phyloP scores from a whole-genome alignment of 2,329 filamentous ascomycete genomes.

The Sarocladiaceae sp. region DNA sequence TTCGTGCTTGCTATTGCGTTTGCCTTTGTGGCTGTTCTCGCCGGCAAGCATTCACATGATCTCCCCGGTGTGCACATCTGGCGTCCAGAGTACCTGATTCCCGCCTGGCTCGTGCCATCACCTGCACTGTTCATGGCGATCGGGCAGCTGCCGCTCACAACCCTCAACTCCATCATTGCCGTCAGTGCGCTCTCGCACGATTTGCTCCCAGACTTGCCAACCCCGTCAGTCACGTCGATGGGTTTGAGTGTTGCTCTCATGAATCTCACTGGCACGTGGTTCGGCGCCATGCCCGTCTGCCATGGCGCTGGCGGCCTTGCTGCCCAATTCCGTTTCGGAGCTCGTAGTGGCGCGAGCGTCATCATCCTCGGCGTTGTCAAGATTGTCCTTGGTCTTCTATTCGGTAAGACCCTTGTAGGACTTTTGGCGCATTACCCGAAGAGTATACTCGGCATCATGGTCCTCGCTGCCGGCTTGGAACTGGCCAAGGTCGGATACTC shows the following conservation, averaged over 20 bases:
- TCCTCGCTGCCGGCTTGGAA: slow-evolving; percentile 84
- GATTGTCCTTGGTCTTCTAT: slow-evolving; percentile 68
- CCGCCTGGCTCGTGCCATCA: slow-evolving; percentile 26
- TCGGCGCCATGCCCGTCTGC: slow-evolving; percentile 92
- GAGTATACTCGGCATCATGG: slow-evolving; percentile 78
- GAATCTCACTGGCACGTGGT: slow-evolving; percentile 85
- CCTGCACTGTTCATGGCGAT: slow-evolving; percentile 58
- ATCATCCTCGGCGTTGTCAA: slow-evolving; percentile 76
- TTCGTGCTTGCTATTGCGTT: slow-evolving; percentile 67
- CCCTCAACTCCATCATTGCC: slow-evolving; percentile 88
- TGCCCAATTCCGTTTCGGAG: slow-evolving; percentile 87
- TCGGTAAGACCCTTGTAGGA: slow-evolving; percentile 68
- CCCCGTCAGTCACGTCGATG: slow-evolving; percentile 70
- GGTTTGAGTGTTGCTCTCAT: slow-evolving; percentile 78
- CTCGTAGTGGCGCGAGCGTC: slow-evolving; percentile 79
- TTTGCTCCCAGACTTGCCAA: slow-evolving; percentile 63
- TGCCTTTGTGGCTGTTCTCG: slow-evolving; percentile 41
- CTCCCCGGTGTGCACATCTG: slow-evolving; percentile 56
- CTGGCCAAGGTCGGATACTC: slow-evolving; percentile 80
- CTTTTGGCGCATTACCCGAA: slow-evolving; percentile 71
- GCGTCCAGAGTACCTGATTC: slow-evolving; percentile 46
- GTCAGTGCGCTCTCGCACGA: slow-evolving; percentile 76
- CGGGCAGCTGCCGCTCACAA: slow-evolving; percentile 85
- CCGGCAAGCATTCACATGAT: slow-evolving; percentile 21
- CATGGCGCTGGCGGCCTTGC: slow-evolving; percentile 90